Evolutionary conservation across 2,329 filamentous ascomycete genomes (phyloP), one percentile per base, ranked within the genome.

Genomic region (Alternaria brassicae): DNA sequence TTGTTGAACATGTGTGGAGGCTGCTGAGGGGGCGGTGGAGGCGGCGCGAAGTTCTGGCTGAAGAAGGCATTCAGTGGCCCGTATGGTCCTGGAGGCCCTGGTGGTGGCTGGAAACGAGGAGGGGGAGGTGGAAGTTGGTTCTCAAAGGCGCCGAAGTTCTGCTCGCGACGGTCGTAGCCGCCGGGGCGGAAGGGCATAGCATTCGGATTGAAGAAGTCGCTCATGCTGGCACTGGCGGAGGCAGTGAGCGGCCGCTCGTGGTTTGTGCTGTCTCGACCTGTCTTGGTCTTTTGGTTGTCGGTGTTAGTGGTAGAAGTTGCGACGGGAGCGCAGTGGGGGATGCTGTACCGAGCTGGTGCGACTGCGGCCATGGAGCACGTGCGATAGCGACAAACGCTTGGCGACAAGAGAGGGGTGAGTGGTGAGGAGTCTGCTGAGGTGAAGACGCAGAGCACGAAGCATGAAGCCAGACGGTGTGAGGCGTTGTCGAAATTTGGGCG

Each of bases 311-410:
- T 57, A 58, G 67, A 61, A 58, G 62, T 65, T 67, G 62, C 59
- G 62, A 67, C 62, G 51, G 61, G 60, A 62, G 62, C 23, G 61
- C 62, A 62, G 65, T 69, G 69, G 70, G 63, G 63, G 52, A 61
- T 65, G 40, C 41, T 57, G 64, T 72, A 72, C 70, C 70, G 67
- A 66, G 58, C 52, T 58, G 65, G 57, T 45, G 62, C 61, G 62
- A 63, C 53, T 62, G 65, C 60, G 60, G 67, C 65, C 70, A 73
- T 73, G 56, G 60, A 60, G 67, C 64, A 72, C 63, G 61, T 60
- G 62, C 57, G 42, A 41, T 49, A 25, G 57, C 59, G 59, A 56
- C 42, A 45, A 27, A 53, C 30, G 58, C 56, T 63, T 61, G 42
- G 61, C 61, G 47, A 61, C 25, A 39, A 51, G 56, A n/a, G 45